A percentile compares a stretch with the other conserved stretches of the same genome.
Conservation (phyloP, 257 asterid species). For the Solanum microdontum region DNA sequence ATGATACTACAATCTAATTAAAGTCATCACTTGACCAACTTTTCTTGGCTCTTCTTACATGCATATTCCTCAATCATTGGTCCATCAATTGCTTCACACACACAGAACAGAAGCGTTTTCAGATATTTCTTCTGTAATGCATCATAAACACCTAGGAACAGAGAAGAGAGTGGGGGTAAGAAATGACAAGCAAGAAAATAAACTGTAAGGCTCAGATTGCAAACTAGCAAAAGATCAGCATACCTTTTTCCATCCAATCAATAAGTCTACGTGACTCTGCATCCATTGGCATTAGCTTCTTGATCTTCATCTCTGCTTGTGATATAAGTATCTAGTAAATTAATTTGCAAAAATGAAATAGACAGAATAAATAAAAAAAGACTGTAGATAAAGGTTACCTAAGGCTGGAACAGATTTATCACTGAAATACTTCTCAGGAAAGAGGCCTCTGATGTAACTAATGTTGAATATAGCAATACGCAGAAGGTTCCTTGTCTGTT, state of each 20-base stretch:
- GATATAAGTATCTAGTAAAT: slow-evolving; percentile 3
- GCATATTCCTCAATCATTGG: slow-evolving; percentile 89
- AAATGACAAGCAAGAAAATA: neutral
- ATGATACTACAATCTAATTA: neutral
- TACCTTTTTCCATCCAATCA: slow-evolving; percentile 99
- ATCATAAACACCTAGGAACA: slow-evolving; percentile 70
- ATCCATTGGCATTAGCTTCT: slow-evolving; percentile 98
- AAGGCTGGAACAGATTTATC: slow-evolving; percentile 92
- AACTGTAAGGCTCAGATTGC: neutral
- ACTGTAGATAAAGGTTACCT: slow-evolving; percentile 33
- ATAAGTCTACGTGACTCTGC: slow-evolving; percentile 91
- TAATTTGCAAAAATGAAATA: neutral
- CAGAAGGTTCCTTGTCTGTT: slow-evolving; percentile 84
- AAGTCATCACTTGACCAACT: neutral
- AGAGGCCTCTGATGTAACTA: slow-evolving; percentile 92
- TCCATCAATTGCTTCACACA: slow-evolving; percentile 77
- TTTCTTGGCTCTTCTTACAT: slow-evolving; percentile 35
- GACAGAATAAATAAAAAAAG: neutral
- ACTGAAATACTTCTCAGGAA: slow-evolving; percentile 82
- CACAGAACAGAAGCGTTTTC: slow-evolving; percentile 76
- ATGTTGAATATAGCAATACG: slow-evolving; percentile 96
- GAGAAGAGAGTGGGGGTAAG: neutral
- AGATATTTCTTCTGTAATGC: slow-evolving; percentile 87
- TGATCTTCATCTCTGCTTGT: slow-evolving; percentile 78
- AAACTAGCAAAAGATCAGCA: neutral